Base-by-base conservation (phyloP, 768 basidiomycete species). In the Erythrobasidium yunnanense region DNA sequence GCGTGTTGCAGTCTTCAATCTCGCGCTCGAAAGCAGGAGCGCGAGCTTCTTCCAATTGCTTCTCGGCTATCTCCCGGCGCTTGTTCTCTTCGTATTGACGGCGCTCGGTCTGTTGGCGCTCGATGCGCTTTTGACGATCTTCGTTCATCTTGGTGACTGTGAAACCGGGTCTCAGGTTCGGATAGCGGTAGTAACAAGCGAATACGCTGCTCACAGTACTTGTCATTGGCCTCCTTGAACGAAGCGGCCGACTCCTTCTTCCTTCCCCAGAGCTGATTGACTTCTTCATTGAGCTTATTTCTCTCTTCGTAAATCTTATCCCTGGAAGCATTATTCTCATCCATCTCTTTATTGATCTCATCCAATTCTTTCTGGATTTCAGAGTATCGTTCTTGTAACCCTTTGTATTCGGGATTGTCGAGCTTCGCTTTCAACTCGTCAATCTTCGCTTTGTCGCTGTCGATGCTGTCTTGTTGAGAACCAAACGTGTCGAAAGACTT, bases 1-100 rank as follows among this genome's bases (percentile, higher is more conserved):
- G 83, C 2, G 87, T 93, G 74, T 88, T 86, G 78, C 91, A 96
- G 75, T 97, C 95, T 79, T 97, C 90, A 72, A 99, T 90, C 75
- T 96, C 84, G 57, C 84, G 81, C 73, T 89, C 88, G 81, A 83
- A 97, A 0, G 95, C 95, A 27, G 95, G 92, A 23, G 81, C 73
- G 66, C 85, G 83, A 23, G 95, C 95, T 75, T 97, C 91, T 67
- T 99, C 95, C 55, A 87, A 84, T 51, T 96, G 76, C 38, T 84
- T 85, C 70, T 87, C 82, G 8, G 83, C 85, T 66, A 85, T 80
- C 74, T 90, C 90, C 76, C 85, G 78, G 75, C 83, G 86, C 79
- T 87, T 90, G 73, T 83, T 81, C 30, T 83, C 81, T 74, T 90
- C 90, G 73, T 86, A 85, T 23, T 81, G 86, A 20, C 81, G 85